Evolutionary conservation across 768 basidiomycete genomes (phyloP).

Genomic region (Artomyces pyxidatus): DNA sequence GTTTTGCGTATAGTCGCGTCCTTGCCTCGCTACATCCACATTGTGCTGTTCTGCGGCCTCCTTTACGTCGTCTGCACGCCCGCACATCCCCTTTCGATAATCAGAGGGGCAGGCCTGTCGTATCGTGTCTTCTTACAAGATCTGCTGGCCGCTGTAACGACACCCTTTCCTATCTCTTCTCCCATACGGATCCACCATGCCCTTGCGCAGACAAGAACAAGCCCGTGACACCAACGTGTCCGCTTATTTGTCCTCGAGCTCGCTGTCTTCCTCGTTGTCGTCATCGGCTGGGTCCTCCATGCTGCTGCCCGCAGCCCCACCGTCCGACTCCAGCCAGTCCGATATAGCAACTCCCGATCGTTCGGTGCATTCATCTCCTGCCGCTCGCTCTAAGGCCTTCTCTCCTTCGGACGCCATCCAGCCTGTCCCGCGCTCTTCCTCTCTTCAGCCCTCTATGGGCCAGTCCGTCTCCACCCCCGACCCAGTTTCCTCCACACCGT

Average conservation of each 20-base stretch:
- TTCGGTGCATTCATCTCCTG: slow-evolving; percentile 25
- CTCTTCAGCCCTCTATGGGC: slow-evolving; percentile 30
- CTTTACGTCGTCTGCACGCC: slow-evolving; percentile 14
- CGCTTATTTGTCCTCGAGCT: slow-evolving; percentile 31
- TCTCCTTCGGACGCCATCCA: slow-evolving; percentile 20
- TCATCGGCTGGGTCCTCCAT: slow-evolving; percentile 35
- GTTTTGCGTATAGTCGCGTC: slow-evolving; percentile 5
- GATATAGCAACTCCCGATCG: slow-evolving; percentile 38
- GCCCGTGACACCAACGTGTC: slow-evolving; percentile 21
- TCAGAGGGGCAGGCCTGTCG: too few relatives aligned
- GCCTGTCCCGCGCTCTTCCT: slow-evolving; percentile 24
- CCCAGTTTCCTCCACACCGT: slow-evolving; percentile 18
- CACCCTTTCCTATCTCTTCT: slow-evolving; percentile 3
- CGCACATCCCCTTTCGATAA: slow-evolving; percentile 8
- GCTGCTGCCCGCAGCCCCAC: slow-evolving; percentile 29
- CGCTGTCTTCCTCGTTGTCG: slow-evolving; percentile 37
- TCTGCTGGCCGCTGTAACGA: slow-evolving; percentile 2
- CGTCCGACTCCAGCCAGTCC: slow-evolving; percentile 30
- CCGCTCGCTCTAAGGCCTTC: slow-evolving; percentile 18
- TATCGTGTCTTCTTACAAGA: slow-evolving; percentile 9
- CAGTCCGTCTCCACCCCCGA: slow-evolving; percentile 25
- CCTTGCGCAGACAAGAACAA: slow-evolving; percentile 15
- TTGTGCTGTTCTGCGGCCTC: slow-evolving; percentile 6
- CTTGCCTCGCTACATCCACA: slow-evolving; percentile 14
- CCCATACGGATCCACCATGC: slow-evolving; percentile 5